These are phyloP conservation scores for Fusarium tanahbumbuense DNA, from an alignment of 2,329 filamentous ascomycete genomes.

Conservation along the genomic window DNA sequence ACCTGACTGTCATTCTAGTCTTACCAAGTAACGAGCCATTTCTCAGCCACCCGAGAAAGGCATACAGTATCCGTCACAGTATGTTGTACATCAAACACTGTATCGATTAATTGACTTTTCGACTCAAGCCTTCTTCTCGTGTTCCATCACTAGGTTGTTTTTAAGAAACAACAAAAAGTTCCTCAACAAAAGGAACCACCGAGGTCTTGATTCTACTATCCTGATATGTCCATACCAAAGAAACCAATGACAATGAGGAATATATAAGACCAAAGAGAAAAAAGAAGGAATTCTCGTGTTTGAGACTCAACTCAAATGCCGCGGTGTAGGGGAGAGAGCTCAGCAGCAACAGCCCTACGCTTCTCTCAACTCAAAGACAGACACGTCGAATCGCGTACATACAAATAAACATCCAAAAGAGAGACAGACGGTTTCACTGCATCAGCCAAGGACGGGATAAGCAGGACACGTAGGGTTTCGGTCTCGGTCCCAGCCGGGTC, in stretches of 20 bases:
- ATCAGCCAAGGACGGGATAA: conserved; percentile 19
- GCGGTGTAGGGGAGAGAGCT: conserved; percentile 5
- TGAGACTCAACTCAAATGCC: background rate
- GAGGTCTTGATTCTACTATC: conserved; percentile 25
- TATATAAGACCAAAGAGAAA: conserved; percentile 23
- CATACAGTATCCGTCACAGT: conserved; percentile 13
- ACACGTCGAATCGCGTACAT: conserved; percentile 20
- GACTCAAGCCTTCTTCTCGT: background rate
- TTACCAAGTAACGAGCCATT: background rate
- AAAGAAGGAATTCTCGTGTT: background rate
- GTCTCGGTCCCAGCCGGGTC: conserved; percentile 10
- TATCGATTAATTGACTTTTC: background rate
- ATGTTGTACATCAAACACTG: background rate
- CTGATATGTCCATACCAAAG: background rate
- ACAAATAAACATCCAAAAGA: background rate
- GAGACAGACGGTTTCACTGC: conserved; percentile 14
- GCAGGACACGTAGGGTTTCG: background rate
- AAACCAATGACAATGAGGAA: conserved; percentile 19
- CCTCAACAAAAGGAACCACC: conserved; percentile 20
- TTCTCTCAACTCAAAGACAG: background rate
- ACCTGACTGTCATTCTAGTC: background rate
- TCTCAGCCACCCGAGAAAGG: conserved; percentile 5
- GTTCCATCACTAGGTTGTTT: background rate
- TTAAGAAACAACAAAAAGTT: background rate
- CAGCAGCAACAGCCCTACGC: background rate